Base-by-base conservation (phyloP, 2,329 filamentous ascomycete genomes). In the Scedosporium minutisporum region DNA sequence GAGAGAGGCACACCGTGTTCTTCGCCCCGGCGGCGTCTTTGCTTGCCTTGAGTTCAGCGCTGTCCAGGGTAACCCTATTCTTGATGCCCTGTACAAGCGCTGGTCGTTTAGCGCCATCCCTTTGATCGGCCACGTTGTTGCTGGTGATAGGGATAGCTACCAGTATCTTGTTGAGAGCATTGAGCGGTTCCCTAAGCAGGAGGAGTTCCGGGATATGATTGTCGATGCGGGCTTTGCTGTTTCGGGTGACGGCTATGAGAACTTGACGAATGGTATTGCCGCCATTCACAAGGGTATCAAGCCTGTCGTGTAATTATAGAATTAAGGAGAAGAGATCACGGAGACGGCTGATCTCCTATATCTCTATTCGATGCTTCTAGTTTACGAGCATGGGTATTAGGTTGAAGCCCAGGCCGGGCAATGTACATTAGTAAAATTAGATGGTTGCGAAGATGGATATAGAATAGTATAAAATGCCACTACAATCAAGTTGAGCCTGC, bases 81-180 rank as follows among this genome's bases (percentile, higher is more conserved):
- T 99, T 71, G 89, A 97, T 75, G 85, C 87, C 18, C 75, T 93
- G 1, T 99, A 99, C 77, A 96, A 96, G 81, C 84, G 89, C 64
- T 99, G 96, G 93, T 96, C 91, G 65, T 99, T 99, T 74, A 83
- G 87, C 64, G 92, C 91, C 12, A 99, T 99, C 67, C 95, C 95
- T 0, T 75, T 99, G 68, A 97, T 99, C 70, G 96, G 95, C 2
- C 93, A 99, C 77, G 72, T 99, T 65, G 93, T 99, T 16, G 93
- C 95, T 1, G 91, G 91, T 6, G 96, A 99, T 73, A 82, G 93
- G 63, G 93, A 96, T 71, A 96, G 91, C 73, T 99, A 99, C 75
- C 95, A 99, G 80, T 99, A 99, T 76, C 81, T 99, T 9, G 95
- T 99, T 9, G 95, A 99, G 81, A 97, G 93, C 75, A 99, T 99